Conservation (phyloP, 2,329 filamentous ascomycete genomes). For the Incumbomyces delicatus region DNA sequence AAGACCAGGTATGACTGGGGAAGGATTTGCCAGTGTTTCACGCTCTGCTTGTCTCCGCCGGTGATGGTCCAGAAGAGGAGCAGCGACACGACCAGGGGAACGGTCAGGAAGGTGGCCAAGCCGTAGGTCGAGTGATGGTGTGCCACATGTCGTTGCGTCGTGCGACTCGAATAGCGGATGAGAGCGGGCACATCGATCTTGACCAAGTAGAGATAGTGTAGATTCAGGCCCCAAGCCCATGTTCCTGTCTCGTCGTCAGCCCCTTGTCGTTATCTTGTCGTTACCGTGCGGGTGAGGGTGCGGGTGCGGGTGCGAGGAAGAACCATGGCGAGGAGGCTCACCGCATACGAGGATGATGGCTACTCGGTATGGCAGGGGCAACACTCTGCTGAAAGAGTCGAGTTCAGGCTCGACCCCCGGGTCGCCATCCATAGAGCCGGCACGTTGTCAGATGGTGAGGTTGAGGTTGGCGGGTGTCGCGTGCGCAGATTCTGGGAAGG, state of each 20-base stretch:
- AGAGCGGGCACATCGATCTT: slow-evolving; percentile 82
- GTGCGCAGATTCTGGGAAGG: neutral
- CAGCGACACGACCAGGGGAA: slow-evolving; percentile 61
- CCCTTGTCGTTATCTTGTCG: slow-evolving; percentile 2
- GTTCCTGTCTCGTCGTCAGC: slow-evolving; percentile 49
- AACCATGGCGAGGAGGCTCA: slow-evolving; percentile 37
- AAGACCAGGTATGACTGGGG: slow-evolving; percentile 74
- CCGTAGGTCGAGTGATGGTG: slow-evolving; percentile 80
- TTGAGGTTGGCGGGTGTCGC: neutral
- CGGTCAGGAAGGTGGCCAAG: slow-evolving; percentile 65
- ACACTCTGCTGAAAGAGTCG: slow-evolving; percentile 75
- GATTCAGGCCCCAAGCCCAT: slow-evolving; percentile 90
- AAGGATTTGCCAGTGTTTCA: slow-evolving; percentile 72
- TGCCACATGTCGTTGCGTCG: slow-evolving; percentile 58
- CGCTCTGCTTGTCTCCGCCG: slow-evolving; percentile 56
- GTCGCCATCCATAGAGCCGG: slow-evolving; percentile 19
- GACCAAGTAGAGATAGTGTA: slow-evolving; percentile 69
- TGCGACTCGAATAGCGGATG: slow-evolving; percentile 73
- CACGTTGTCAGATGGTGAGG: neutral
- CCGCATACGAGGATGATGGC: slow-evolving; percentile 77
- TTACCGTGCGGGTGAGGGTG: slow-evolving; percentile 17
- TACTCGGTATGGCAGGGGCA: slow-evolving; percentile 83
- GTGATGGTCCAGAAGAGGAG: slow-evolving; percentile 77
- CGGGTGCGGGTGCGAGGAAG: too few relatives aligned
- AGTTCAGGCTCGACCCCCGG: slow-evolving; percentile 33